Conservation (phyloP, 345 rosid genomes). For the Atalantia buxifolia region DNA sequence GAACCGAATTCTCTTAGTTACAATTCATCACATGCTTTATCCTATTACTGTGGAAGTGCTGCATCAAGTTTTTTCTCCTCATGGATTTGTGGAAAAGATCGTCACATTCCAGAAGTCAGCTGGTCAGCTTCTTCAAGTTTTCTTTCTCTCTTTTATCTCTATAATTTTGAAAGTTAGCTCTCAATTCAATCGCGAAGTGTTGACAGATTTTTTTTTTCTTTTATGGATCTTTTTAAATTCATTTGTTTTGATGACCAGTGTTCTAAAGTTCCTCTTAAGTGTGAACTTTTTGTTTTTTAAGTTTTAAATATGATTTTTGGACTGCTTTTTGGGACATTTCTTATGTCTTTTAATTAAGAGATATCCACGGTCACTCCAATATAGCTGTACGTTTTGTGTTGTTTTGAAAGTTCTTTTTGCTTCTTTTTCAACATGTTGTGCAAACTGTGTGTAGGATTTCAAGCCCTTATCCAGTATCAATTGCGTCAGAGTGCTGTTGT, state of each 20-base stretch:
- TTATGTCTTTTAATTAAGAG: background rate
- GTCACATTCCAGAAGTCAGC: conserved; percentile 99
- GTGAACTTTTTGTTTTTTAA: conserved; percentile 7
- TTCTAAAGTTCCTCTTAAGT: conserved; percentile 5
- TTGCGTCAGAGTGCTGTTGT: conserved; percentile 68
- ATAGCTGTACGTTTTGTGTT: conserved; percentile 3
- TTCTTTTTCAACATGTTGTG: conserved; percentile 6
- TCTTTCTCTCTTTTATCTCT: conserved; percentile 24
- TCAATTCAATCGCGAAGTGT: conserved; percentile 1
- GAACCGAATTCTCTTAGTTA: conserved; percentile 90
- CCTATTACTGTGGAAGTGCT: conserved; percentile 96
- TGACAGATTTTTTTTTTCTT: background rate
- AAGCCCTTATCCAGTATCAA: conserved; percentile 93
- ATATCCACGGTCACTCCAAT: conserved; percentile 8
- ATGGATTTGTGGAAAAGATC: conserved; percentile 94
- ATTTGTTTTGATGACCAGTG: conserved; percentile 11
- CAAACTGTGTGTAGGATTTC: conserved; percentile 62
- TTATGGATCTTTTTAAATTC: background rate
- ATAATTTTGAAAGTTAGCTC: conserved; percentile 30
- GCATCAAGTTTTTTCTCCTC: conserved; percentile 91
- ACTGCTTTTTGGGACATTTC: conserved; percentile 5
- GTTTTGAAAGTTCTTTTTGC: background rate
- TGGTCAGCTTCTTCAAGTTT: conserved; percentile 73
- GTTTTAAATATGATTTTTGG: background rate
- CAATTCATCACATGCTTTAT: conserved; percentile 92